phyloP scores from a whole-genome alignment of 331 rosid genomes.

The Pyrus hybrid region DNA sequence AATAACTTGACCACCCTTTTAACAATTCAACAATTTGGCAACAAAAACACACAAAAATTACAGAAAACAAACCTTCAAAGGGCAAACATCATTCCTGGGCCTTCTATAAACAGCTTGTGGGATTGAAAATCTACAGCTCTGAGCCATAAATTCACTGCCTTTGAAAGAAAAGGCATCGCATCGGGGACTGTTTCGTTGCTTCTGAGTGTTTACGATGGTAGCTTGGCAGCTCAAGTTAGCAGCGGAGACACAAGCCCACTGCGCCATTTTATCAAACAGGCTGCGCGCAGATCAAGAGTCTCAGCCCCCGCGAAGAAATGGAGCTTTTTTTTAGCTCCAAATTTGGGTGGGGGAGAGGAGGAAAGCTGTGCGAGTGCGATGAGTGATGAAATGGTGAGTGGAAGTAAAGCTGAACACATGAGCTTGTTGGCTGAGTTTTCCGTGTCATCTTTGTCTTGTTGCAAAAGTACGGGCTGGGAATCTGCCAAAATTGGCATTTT shows the following conservation, averaged over 20 bases:
- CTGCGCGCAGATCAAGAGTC: not conserved
- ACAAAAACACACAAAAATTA: not conserved
- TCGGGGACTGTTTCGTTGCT: constrained; percentile 11
- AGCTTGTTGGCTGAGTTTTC: not conserved
- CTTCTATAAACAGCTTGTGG: constrained; percentile 20
- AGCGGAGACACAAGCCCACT: constrained; percentile 51
- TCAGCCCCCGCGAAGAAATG: not conserved
- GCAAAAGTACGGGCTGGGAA: not conserved
- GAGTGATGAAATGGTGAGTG: not conserved
- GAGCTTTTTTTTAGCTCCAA: not conserved
- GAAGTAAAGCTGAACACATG: not conserved
- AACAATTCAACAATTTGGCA: not conserved
- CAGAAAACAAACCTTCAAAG: constrained; percentile 41
- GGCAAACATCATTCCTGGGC: constrained; percentile 26
- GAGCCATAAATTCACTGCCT: constrained; percentile 43
- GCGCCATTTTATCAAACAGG: constrained; percentile 38
- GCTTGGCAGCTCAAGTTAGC: constrained; percentile 40
- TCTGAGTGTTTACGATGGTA: constrained; percentile 7
- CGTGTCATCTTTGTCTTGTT: not conserved
- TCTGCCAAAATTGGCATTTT: not conserved
- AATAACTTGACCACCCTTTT: not conserved
- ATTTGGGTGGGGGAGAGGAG: not conserved
- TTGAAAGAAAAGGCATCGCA: constrained; percentile 39
- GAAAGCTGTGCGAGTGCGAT: not conserved
- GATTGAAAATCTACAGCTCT: constrained; percentile 19